Evolutionary conservation across 2,329 filamentous ascomycete species (phyloP), one percentile per base, ranked within the genome.

Genomic region (Neopestalotiopsis rosae): DNA sequence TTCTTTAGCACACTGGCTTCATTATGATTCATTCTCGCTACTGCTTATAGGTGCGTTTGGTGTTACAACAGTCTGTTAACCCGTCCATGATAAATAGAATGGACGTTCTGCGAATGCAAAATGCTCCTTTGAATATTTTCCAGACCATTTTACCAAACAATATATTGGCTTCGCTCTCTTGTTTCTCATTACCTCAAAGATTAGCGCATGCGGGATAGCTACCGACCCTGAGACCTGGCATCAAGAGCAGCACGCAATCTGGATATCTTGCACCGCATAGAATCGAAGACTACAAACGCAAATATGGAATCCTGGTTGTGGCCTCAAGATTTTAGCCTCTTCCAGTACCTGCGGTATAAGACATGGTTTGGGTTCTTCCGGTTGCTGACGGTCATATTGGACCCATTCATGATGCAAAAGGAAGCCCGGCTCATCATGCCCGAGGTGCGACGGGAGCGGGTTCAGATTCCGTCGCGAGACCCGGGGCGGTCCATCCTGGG

Each of bases 391-490:
- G 17, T 52, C 7, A 10, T 66, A 6, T 32, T 14, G 42, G 38
- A 49, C 14, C 61, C 20, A 5, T 17, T 65, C 52, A 63, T 40
- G 30, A 32, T 57, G 30, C 61, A 62, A 40, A 61, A 56, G 42
- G 59, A 67, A n/a, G 58, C 61, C n/a, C 64, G 34, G 49, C 52
- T 61, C 13, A 42, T 65, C 57, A 34, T 61, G 34, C 59, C n/a
- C 56, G 65, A 69, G 28, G 42, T 67, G 34, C 65, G 59, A 4
- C 59, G 40, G 45, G 61, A 67, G 12, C 32, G 45, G 12, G 30
- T 67, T 10, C 38, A 52, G 14, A 71, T 72, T 42, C 70, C 72
- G 14, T 73, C 72, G n/a, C 71, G 71, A 20, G 68, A 72, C 9
- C 17, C 28, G 13, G 67, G 66, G 12, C 69, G 71, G 3, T 20